Base-by-base conservation (phyloP, 352 stramenopile species). In the Thraustotheca clavata region DNA sequence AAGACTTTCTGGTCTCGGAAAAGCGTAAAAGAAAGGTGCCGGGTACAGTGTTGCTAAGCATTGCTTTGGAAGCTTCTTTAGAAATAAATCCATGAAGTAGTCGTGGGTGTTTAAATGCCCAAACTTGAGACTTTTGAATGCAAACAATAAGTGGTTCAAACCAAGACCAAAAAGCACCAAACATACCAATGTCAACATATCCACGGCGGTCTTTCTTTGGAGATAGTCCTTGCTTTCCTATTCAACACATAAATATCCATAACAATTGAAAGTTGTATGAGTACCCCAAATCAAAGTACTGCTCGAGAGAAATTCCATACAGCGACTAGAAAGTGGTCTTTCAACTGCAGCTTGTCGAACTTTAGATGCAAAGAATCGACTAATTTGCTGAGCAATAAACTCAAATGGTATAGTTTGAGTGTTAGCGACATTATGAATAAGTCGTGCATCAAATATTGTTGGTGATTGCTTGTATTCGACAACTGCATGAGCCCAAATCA, bases 41-140 rank as follows among this genome's bases (percentile, higher is more conserved):
- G 7, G 81, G 71, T 8, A 79, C 78, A 1, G 79, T 80, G 22
- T 71, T 70, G 69, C 86, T 69, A 0, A 94, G 72, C 80, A 91
- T 94, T 29, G 77, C 80, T 6, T 88, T 74, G 12, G 78, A 89
- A 4, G 80, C 68, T n/a, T 80, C 80, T 65, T 94, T 92, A 50
- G 83, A 91, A 8, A 92, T 63, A 46, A 94, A 91, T 27, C 83
- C 83, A 57, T 91, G 83, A 20, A 94, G 70, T 26, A 94, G 72
- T 0, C 80, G 76, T n/a, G 83, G 80, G 39, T 92, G 78, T 14
- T 80, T 92, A 68, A 78, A 82, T 12, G 71, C 49, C 83, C 80
- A 92, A 11, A 92, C 68, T 3, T 67, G 69, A 1, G 79, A 88
- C 38, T 70, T 76, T 36, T 62, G 50, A 38, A 92, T 86, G 47